Evolutionary conservation across 2,329 filamentous ascomycete species (phyloP).

Genomic region (Cryphonectria nitschkei): DNA sequence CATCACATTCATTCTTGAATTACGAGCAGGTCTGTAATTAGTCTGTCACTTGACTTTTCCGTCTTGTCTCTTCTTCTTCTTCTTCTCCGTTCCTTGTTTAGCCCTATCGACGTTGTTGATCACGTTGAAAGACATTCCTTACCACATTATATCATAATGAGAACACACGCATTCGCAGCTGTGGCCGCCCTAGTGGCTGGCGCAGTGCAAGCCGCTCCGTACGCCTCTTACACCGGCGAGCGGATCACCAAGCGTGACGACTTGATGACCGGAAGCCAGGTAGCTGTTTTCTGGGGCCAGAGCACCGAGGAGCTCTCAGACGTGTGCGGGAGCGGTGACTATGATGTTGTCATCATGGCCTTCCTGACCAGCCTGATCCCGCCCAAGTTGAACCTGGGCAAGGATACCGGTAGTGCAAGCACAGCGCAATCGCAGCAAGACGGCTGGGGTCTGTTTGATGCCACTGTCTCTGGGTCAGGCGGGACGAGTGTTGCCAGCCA

Average conservation of each 20-base stretch:
- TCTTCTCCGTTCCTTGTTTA: neutral
- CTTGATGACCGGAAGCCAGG: constrained; percentile 9
- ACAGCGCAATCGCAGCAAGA: constrained; percentile 4
- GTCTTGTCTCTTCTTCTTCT: neutral
- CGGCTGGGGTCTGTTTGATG: constrained; percentile 21
- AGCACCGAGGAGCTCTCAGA: constrained; percentile 14
- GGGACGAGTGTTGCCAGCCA: constrained; percentile 22
- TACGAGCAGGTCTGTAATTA: neutral
- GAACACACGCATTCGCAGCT: constrained; percentile 6
- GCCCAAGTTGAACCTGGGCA: constrained; percentile 25
- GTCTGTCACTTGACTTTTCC: neutral
- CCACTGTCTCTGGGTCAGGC: neutral
- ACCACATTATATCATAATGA: constrained; percentile 5
- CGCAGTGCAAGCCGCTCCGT: constrained; percentile 11
- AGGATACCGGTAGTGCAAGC: constrained; percentile 21
- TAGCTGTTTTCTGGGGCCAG: constrained; percentile 21
- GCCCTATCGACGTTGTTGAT: neutral
- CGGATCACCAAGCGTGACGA: neutral
- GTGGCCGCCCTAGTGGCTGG: constrained; percentile 8
- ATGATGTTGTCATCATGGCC: constrained; percentile 21
- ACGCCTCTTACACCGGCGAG: neutral
- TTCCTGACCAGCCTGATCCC: constrained; percentile 24
- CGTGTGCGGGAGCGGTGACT: constrained; percentile 20
- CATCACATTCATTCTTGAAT: neutral
- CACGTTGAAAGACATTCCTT: neutral